Conservation (phyloP, 768 basidiomycete species). For the Mycena rosella region DNA sequence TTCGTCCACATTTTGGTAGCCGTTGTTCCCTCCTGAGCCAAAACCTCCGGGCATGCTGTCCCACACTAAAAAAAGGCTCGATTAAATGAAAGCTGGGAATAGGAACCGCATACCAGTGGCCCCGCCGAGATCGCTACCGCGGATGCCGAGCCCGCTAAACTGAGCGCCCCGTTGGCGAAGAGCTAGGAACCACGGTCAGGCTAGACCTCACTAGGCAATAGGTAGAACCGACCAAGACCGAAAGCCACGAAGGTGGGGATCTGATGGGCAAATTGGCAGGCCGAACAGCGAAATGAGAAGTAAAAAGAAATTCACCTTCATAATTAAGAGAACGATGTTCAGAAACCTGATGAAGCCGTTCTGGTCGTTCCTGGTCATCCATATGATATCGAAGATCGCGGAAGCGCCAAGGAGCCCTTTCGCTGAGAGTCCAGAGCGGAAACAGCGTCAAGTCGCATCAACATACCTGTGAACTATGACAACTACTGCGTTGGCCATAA, state of each 20-base stretch:
- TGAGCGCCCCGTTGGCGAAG: slow-evolving; percentile 71
- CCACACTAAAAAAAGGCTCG: slow-evolving; percentile 64
- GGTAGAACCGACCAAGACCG: slow-evolving; percentile 38
- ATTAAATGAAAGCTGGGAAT: slow-evolving; percentile 12
- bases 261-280: slow-evolving; percentile 47
- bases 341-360: slow-evolving; percentile 68
- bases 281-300: neutral
- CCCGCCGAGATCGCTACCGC: slow-evolving; percentile 61
- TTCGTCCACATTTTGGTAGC: slow-evolving; percentile 75
- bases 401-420: slow-evolving; percentile 73
- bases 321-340: slow-evolving; percentile 64
- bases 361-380: slow-evolving; percentile 71
- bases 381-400: slow-evolving; percentile 76
- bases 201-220: neutral
- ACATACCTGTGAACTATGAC: slow-evolving; percentile 19
- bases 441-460: neutral
- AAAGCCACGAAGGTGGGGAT: slow-evolving; percentile 72
- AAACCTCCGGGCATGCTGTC: slow-evolving; percentile 80
- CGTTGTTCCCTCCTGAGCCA: slow-evolving; percentile 65
- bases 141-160: slow-evolving; percentile 63
- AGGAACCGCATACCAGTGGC: slow-evolving; percentile 62
- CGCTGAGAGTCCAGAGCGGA: slow-evolving; percentile 62
- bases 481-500: neutral
- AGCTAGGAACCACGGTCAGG: slow-evolving; percentile 34
- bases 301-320: slow-evolving; percentile 63